Evolutionary conservation across 1,284 basidiomycete genomes (phyloP).

Genomic region (Clitocybe nebularis): DNA sequence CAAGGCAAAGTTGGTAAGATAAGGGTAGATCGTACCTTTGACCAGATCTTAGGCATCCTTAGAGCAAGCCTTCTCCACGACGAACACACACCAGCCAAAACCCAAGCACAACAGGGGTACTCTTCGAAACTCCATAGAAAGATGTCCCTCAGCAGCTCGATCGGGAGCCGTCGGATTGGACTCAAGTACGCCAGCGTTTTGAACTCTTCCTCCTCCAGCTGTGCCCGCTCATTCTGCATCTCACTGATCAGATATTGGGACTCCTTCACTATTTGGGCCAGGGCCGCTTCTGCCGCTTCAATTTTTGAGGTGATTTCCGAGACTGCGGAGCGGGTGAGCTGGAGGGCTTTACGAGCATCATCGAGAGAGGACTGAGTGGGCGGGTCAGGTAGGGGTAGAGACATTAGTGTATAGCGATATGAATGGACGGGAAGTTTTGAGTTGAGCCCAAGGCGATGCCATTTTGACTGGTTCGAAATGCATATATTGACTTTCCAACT

Average conservation of each 20-base stretch:
- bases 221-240: conserved; percentile 43
- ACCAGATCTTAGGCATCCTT: conserved; percentile 65
- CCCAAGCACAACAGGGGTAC: conserved; percentile 66
- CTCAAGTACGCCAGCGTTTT: conserved; percentile 57
- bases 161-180: conserved; percentile 62
- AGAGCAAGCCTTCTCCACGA: conserved; percentile 61
- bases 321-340: conserved; percentile 29
- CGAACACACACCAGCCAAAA: conserved; percentile 58
- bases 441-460: conserved; percentile 4
- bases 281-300: conserved; percentile 42
- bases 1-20: conserved; percentile 1
- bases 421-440: conserved; percentile 4
- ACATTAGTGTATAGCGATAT: conserved; percentile 15
- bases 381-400: conserved; percentile 40
- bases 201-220: conserved; percentile 44
- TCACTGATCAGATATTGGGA: conserved; percentile 47
- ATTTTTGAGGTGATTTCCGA: conserved; percentile 35
- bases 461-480: conserved; percentile 10
- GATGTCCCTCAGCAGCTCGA: conserved; percentile 62
- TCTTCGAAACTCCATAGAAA: conserved; percentile 65
- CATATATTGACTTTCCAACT: conserved; percentile 13
- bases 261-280: conserved; percentile 55
- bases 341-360: conserved; percentile 42
- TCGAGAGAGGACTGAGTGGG: conserved; percentile 48
- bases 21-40: conserved; percentile 49